Evolutionary conservation across 2,329 filamentous ascomycete species (phyloP).

Genomic region (Aspergillus chevalieri): DNA sequence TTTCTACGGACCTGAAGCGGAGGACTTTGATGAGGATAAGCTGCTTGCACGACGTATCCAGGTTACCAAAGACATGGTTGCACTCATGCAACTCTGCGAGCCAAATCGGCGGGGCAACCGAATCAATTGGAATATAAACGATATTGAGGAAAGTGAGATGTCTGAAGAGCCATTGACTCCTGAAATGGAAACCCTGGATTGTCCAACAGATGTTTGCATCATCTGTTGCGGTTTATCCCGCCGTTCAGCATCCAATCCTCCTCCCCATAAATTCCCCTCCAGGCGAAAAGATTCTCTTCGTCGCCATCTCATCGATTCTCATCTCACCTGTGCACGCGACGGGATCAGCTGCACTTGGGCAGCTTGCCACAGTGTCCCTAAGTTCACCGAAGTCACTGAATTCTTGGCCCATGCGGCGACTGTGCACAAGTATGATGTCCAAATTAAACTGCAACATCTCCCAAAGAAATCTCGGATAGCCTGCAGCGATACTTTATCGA

Average conservation of each 20-base stretch:
- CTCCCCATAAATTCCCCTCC: constrained; percentile 19
- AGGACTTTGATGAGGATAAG: constrained; percentile 19
- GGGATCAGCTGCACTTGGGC: constrained; percentile 17
- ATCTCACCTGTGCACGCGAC: constrained; percentile 13
- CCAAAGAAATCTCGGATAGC: not conserved
- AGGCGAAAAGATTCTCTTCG: constrained; percentile 18
- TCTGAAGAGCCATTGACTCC: constrained; percentile 9
- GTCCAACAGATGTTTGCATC: constrained; percentile 20
- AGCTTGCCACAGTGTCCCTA: constrained; percentile 11
- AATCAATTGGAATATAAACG: constrained; percentile 14
- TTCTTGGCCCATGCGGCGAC: constrained; percentile 14
- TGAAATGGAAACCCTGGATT: constrained; percentile 11
- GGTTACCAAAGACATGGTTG: constrained; percentile 24
- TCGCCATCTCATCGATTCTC: constrained; percentile 17
- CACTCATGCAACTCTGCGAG: constrained; percentile 17
- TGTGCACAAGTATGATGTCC: constrained; percentile 11
- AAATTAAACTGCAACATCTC: constrained; percentile 13
- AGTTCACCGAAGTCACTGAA: constrained; percentile 14
- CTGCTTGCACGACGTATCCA: constrained; percentile 20
- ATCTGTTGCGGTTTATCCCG: constrained; percentile 21
- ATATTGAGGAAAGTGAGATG: constrained; percentile 9
- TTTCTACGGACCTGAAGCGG: constrained; percentile 20
- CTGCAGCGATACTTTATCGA: constrained; percentile 1
- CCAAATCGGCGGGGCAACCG: constrained; percentile 19
- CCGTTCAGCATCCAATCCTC: constrained; percentile 15